Conservation (phyloP, 2,329 filamentous ascomycete species). For the Hirsutella thompsonii region DNA sequence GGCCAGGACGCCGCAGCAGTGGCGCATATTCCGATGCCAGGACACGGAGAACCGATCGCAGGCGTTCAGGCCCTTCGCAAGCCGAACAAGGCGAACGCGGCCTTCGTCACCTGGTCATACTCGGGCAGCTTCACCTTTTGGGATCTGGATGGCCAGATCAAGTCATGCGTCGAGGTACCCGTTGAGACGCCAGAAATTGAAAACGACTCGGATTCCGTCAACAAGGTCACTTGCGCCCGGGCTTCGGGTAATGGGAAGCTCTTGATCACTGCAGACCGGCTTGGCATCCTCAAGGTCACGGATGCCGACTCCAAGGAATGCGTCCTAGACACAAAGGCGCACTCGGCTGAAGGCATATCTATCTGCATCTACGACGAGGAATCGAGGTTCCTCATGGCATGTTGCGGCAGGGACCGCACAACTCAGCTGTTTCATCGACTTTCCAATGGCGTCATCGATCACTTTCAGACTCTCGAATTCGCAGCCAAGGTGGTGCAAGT, state of each 20-base stretch:
- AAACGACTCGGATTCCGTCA: conserved; percentile 37
- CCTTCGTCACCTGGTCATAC: conserved; percentile 83
- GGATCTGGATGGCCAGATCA: conserved; percentile 59
- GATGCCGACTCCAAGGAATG: conserved; percentile 49
- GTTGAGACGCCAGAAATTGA: conserved; percentile 48
- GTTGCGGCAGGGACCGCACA: conserved; percentile 80
- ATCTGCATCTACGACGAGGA: conserved; percentile 58
- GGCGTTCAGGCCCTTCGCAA: conserved; percentile 57
- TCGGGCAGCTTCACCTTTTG: conserved; percentile 75
- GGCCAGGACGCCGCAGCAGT: conserved; percentile 22
- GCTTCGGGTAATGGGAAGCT: conserved; percentile 49
- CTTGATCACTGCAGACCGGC: conserved; percentile 74
- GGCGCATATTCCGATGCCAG: conserved; percentile 43
- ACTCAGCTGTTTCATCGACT: conserved; percentile 70
- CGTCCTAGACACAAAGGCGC: conserved; percentile 66
- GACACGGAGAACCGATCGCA: conserved; percentile 51
- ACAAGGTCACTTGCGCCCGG: conserved; percentile 47
- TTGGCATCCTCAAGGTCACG: conserved; percentile 66
- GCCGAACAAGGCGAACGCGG: conserved; percentile 48
- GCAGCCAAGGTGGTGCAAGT: conserved; percentile 68
- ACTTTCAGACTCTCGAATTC: conserved; percentile 91
- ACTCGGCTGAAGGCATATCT: conserved; percentile 73
- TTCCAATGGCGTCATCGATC: conserved; percentile 46
- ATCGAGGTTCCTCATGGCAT: conserved; percentile 57
- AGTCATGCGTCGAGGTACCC: conserved; percentile 49